Base-by-base conservation (phyloP, 306 rosid species). In the Inga leiocalycina region DNA sequence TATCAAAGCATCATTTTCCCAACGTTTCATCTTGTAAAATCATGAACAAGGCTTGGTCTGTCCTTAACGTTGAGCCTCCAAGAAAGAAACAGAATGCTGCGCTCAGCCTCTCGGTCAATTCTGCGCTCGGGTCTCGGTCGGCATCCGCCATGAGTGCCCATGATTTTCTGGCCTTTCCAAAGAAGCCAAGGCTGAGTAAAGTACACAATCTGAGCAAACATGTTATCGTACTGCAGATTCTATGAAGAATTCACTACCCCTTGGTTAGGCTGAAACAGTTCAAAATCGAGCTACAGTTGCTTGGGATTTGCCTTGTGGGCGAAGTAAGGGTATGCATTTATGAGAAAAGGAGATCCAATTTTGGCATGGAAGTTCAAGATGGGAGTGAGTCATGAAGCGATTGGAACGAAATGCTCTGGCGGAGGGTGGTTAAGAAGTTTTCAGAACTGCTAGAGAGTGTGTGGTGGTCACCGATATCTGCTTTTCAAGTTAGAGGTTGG, bases 131-230 rank as follows among this genome's bases (percentile, higher is more conserved):
- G 88, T 86, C 44, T 95, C 98, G 3, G 3, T 32, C 34, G 34
- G 34, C 34, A 32, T 32, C 0, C 3, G 2, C 34, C 34, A 2
- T 3, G 34, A 44, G 76, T 88, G 41, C 86, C 83, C 56, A 87
- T 89, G 34, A 90, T 81, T 75, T 90, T 91, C 86, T 94, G 98
- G 45, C 77, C 43, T 68, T 68, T 32, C 34, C 34, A 91, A 22
- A 0, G 87, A 41, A 1, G 61, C 88, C 0, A 94, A 80, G 6
- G 97, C 99, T 0, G 91, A 84, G 62, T 97, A 91, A 2, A 97
- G 97, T 0, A 97, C 98, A 45, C 99, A 84, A 97, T 97, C 90
- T 94, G 97, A 4, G 98, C 98, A 49, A 97, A 56, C 99, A 97
- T 97, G 88, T 94, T 94, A 68, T 94, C 97, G 86, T 97, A 97